Evolutionary conservation across 306 rosid genomes (phyloP), one percentile per base, ranked within the genome.

Genomic region (Abrus pulchellus): DNA sequence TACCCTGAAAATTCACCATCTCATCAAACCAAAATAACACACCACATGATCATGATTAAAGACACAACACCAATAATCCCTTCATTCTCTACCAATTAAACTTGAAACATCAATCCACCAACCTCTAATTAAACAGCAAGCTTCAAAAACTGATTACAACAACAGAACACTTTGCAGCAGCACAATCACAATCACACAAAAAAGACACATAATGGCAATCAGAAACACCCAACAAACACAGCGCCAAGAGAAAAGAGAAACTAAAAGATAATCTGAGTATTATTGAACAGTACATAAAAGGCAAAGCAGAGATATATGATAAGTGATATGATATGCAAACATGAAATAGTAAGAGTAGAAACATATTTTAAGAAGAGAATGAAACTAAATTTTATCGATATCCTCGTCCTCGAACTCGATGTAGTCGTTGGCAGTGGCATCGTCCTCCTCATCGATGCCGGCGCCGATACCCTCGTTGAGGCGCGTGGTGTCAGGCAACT

Each of bases 401-500:
- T 89, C 87, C 68, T 89, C 93, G 2, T 89, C 93, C 84, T 85
- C 91, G 28, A 89, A 89, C 66, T 89, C 93, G 28, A 89, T 54
- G 33, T 80, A 89, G 47, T 89, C 85, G 12, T 89, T 86, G 29
- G 55, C 88, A 1, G 72, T 43, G 11, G 64, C 87, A 3, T 87
- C 90, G 3, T 87, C 93, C 33, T 89, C 93, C 13, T 87, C 93
- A 7, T 89, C 93, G 52, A 89, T n/a, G 1, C 86, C 90, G 0
- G 84, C 92, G 7, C 84, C 85, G n/a, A 85, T 71, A 7, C 86
- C 89, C 73, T 89, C 93, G 41, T 89, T 89, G 34, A 89, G 84
- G 40, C 93, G 71, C 0, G 88, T 83, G 32, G 27, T 83, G 47
- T 89, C 91, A 1, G 93, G 93, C 7, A 89, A 80, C 82, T 89